A percentile compares a stretch with the other conserved stretches of the same genome.
Conservation (phyloP, 202 grass and related monocot genomes). For the Panicum virgatum region DNA sequence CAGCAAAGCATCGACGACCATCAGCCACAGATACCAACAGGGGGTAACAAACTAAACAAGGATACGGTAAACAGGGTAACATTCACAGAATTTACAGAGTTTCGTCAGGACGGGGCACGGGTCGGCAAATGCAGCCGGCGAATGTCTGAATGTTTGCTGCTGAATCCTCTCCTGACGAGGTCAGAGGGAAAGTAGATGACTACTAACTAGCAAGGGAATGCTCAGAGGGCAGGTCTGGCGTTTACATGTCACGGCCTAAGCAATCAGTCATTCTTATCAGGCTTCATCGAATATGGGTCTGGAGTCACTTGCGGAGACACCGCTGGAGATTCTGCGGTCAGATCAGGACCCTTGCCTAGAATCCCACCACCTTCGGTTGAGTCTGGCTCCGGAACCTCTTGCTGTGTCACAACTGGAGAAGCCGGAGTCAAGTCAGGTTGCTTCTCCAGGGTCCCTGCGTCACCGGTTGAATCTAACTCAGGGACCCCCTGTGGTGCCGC, state of each 20-base stretch:
- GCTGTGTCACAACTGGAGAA: background rate
- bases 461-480: background rate
- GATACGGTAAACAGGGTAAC: background rate
- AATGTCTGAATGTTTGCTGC: slow-evolving; percentile 11
- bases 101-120: background rate
- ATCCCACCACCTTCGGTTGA: background rate
- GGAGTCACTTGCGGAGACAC: background rate
- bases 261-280: slow-evolving; percentile 1
- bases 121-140: background rate
- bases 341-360: background rate
- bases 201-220: slow-evolving; percentile 2
- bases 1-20: background rate
- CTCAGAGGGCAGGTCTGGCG: background rate
- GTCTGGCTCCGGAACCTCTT: slow-evolving; percentile 1
- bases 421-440: background rate
- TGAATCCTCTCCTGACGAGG: background rate
- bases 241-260: slow-evolving; percentile 12
- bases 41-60: background rate
- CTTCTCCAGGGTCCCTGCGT: background rate
- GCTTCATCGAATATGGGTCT: background rate
- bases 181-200: background rate
- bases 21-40: background rate
- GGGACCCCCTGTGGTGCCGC: background rate
- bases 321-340: background rate
- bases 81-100: slow-evolving; percentile 24